phyloP scores from a whole-genome alignment of 2,329 filamentous ascomycete species.

The Colletotrichum sansevieriae region DNA sequence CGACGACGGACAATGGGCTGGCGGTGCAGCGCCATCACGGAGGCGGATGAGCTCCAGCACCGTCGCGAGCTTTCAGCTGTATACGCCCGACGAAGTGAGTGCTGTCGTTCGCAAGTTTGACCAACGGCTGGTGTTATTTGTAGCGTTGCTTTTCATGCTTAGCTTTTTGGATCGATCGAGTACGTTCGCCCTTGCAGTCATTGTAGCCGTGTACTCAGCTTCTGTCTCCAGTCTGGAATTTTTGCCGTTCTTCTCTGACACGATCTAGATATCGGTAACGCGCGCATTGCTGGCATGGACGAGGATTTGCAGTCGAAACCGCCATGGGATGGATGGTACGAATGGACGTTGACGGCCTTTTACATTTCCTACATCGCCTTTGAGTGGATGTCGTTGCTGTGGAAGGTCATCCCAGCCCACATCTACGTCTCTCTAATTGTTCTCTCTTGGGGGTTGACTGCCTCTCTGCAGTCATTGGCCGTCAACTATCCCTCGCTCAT shows the following conservation, averaged over 20 bases:
- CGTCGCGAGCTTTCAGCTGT: slow-evolving; percentile 56
- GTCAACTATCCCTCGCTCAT: slow-evolving; percentile 74
- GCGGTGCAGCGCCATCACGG: slow-evolving; percentile 46
- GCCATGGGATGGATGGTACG: slow-evolving; percentile 63
- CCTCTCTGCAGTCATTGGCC: slow-evolving; percentile 78
- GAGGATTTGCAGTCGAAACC: slow-evolving; percentile 67
- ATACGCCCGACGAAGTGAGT: slow-evolving; percentile 77
- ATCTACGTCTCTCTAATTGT: slow-evolving; percentile 73
- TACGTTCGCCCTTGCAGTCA: slow-evolving; percentile 54
- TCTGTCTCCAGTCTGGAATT: background rate
- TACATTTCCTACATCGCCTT: slow-evolving; percentile 74
- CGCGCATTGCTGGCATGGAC: slow-evolving; percentile 74
- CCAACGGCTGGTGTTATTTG: slow-evolving; percentile 80
- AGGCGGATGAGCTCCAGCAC: slow-evolving; percentile 49
- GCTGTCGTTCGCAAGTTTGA: slow-evolving; percentile 82
- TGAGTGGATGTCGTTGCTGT: slow-evolving; percentile 75
- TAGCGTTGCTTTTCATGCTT: slow-evolving; percentile 86
- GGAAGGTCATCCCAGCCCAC: slow-evolving; percentile 71
- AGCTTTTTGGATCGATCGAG: slow-evolving; percentile 90
- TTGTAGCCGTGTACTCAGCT: background rate
- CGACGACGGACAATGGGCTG: slow-evolving; percentile 47
- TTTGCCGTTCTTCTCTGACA: background rate
- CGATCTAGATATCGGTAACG: slow-evolving; percentile 70
- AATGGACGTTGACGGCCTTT: slow-evolving; percentile 72
- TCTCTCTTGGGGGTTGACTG: slow-evolving; percentile 82